Percentiles rank a stretch among this genome's conserved stretches.
Conservation (phyloP, 208 protist genomes). For the Jaenimonas drosophilae region DNA sequence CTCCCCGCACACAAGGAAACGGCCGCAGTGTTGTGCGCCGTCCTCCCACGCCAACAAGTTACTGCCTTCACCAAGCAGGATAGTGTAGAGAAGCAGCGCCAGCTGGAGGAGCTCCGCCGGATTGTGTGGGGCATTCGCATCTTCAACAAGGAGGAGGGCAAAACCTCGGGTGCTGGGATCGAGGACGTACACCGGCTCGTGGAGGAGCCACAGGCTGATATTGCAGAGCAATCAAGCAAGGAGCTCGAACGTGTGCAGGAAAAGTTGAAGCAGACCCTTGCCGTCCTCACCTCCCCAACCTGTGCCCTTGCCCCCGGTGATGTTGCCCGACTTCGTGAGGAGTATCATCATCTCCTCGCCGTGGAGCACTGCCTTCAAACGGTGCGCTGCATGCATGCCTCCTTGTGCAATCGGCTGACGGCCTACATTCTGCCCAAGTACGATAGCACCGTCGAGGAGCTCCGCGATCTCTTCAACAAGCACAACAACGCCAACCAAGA, state of each 20-base stretch:
- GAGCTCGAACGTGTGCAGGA: slow-evolving; percentile 12
- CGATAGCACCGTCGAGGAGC: slow-evolving; percentile 21
- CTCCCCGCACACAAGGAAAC: slow-evolving; percentile 39
- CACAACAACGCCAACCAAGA: slow-evolving; percentile 5
- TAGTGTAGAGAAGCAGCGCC: slow-evolving; percentile 45
- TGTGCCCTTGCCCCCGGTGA: slow-evolving; percentile 13
- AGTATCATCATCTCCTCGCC: slow-evolving; percentile 71
- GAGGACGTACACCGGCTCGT: slow-evolving; percentile 15
- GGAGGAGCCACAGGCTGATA: slow-evolving; percentile 14
- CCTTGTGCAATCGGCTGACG: slow-evolving; percentile 18
- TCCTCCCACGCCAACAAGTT: slow-evolving; percentile 57
- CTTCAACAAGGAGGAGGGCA: slow-evolving; percentile 57
- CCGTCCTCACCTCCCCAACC: slow-evolving; percentile 49
- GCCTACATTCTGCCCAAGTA: slow-evolving; percentile 29
- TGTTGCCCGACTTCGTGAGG: slow-evolving; percentile 23
- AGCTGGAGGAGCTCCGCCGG: slow-evolving; percentile 77
- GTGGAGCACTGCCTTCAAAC: slow-evolving; percentile 35
- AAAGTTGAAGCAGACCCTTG: slow-evolving; percentile 12
- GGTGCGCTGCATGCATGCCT: slow-evolving; percentile 27
- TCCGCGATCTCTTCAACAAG: slow-evolving; percentile 24
- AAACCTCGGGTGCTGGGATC: slow-evolving; percentile 39
- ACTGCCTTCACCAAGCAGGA: slow-evolving; percentile 61
- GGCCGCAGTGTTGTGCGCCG: slow-evolving; percentile 46
- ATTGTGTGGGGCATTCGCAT: slow-evolving; percentile 87
- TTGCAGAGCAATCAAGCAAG: slow-evolving; percentile 10